phyloP scores from a whole-genome alignment of 768 basidiomycete species.

The Auriculariales sp. region DNA sequence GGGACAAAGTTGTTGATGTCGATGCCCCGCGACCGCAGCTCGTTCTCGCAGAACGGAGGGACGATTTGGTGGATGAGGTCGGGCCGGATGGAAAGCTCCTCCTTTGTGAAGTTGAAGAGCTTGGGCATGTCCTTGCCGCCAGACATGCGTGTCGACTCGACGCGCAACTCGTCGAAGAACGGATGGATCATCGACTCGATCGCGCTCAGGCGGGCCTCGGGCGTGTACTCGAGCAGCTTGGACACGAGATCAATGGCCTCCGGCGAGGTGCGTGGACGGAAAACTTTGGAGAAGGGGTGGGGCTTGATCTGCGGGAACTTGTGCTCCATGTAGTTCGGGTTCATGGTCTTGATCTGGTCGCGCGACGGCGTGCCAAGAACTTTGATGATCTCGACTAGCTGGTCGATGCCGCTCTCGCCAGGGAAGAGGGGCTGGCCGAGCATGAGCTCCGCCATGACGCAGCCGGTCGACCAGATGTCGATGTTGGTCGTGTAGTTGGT shows the following conservation, averaged over 20 bases:
- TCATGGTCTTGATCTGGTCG: slow-evolving; percentile 99
- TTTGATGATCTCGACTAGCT: slow-evolving; percentile 99
- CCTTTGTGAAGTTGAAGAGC: slow-evolving; percentile 90
- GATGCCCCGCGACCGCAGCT: slow-evolving; percentile 76
- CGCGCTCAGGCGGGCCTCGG: slow-evolving; percentile 77
- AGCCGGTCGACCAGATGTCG: slow-evolving; percentile 99
- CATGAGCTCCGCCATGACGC: slow-evolving; percentile 99
- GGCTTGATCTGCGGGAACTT: slow-evolving; percentile 99
- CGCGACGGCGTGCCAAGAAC: slow-evolving; percentile 95
- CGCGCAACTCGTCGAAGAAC: slow-evolving; percentile 93
- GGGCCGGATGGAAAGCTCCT: slow-evolving; percentile 93
- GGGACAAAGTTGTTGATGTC: slow-evolving; percentile 85
- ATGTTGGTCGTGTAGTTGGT: slow-evolving; percentile 99
- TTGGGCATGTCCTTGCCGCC: slow-evolving; percentile 93
- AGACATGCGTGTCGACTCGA: slow-evolving; percentile 85
- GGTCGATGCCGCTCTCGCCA: slow-evolving; percentile 97
- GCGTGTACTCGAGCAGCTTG: slow-evolving; percentile 96
- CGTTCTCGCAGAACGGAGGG: slow-evolving; percentile 77
- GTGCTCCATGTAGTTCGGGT: slow-evolving; percentile 99
- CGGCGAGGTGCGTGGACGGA: slow-evolving; percentile 90
- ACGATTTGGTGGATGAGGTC: slow-evolving; percentile 88
- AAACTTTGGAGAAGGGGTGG: slow-evolving; percentile 99
- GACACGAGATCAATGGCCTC: slow-evolving; percentile 95
- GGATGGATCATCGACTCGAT: slow-evolving; percentile 86
- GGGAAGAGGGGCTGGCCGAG: slow-evolving; percentile 97